Percentiles rank a stretch among this genome's conserved stretches.
phyloP scores from a whole-genome alignment of 2,329 filamentous ascomycete genomes.

The Trichothecium sympodiale region DNA sequence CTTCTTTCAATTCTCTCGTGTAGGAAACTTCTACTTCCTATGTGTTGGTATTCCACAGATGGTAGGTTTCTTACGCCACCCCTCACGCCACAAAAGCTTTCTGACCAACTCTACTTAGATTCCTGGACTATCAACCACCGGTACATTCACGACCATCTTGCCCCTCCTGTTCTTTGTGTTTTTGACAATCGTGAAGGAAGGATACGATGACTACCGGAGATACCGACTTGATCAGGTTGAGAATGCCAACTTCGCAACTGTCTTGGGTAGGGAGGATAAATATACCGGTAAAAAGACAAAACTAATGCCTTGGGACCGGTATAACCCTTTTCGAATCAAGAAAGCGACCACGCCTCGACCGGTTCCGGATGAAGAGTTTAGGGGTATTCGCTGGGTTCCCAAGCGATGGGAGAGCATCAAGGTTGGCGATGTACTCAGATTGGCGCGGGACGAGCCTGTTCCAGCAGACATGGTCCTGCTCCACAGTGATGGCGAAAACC shows the following conservation, averaged over 20 bases:
- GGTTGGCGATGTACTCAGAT: constrained; percentile 37
- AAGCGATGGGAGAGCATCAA: constrained; percentile 33
- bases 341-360: constrained; percentile 16
- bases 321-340: constrained; percentile 21
- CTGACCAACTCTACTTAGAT: constrained; percentile 23
- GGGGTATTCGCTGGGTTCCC: constrained; percentile 38
- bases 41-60: constrained; percentile 76
- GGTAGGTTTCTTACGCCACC: constrained; percentile 14
- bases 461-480: constrained; percentile 78
- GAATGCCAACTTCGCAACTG: constrained; percentile 46
- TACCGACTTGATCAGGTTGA: constrained; percentile 74
- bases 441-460: constrained; percentile 60
- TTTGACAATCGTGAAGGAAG: constrained; percentile 75
- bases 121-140: constrained; percentile 65
- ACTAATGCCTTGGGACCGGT: constrained; percentile 12
- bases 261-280: constrained; percentile 27
- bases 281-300: constrained; percentile 16
- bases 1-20: constrained; percentile 73
- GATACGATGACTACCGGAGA: constrained; percentile 73
- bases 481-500: constrained; percentile 66
- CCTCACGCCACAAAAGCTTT: too few relatives aligned
- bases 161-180: constrained; percentile 67
- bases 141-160: constrained; percentile 63
- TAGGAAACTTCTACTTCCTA: constrained; percentile 83
- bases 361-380: constrained; percentile 49